Base-by-base conservation (phyloP, 1,284 basidiomycete species). In the Violaceomyces palustris region DNA sequence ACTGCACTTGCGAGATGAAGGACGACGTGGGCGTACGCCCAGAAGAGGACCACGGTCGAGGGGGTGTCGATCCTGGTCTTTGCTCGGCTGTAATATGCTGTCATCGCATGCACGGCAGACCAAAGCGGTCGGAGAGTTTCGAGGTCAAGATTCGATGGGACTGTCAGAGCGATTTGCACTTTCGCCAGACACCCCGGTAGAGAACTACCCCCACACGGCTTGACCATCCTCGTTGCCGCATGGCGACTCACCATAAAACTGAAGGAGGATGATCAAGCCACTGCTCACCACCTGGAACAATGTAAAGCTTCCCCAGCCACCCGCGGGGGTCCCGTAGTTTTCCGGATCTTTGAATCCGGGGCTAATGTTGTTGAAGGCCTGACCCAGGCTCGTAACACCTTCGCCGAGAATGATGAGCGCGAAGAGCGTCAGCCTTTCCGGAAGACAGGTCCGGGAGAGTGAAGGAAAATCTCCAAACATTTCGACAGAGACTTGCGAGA, bases 341-440 rank as follows among this genome's bases (percentile, higher is more conserved):
- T 18, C 37, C 17, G 11, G 29, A 11, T 34, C 3, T 18, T 50
- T 54, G 34, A 47, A 40, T 3, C 56, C 56, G 5, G 52, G 56
- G 29, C 52, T 56, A 40, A 60, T 50, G 17, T 22, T 32, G 35
- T 60, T 60, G 41, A 60, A 45, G 2, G 52, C 45, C 17, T 49
- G 43, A 2, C 42, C 45, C 33, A 60, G 47, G 11, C 51, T 45
- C 2, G 44, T 44, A 42, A 60, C 55, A n/a, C 50, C 56, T 40
- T 54, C 53, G 32, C 56, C 56, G 25, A 60, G 52, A 14, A 60
- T 43, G 28, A 60, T 55, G 31, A 60, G 52, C 8, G 45, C 48
- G 29, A 60, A 54, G 5, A 60, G 49, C 0, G 52, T 43, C 14
- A 60, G 35, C 9, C 56, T 36, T 32, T 60, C 52, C 25, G 53